Evolutionary conservation across 2,329 filamentous ascomycete species (phyloP), one percentile per base, ranked within the genome.

Genomic region (Talaromyces amestolkiae): DNA sequence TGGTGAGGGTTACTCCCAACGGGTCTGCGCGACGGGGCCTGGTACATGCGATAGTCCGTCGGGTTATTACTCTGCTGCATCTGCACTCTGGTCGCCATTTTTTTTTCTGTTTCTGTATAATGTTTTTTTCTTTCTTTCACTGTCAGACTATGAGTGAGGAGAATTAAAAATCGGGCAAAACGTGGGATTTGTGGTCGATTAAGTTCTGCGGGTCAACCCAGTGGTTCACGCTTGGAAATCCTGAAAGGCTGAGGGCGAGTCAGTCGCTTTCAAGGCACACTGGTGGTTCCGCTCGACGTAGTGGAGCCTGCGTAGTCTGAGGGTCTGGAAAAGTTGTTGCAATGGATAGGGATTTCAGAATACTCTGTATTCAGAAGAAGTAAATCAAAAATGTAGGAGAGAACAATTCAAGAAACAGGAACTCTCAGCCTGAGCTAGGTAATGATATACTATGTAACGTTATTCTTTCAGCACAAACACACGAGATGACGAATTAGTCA

Each of bases 11-110:
- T 47, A 13, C 33, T 59, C 59, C 61, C 53, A 41, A 69, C 39
- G 31, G 68, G 65, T 45, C 65, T 67, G 56, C 68, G 68, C 22
- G 62, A 33, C 31, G 64, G 64, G 24, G 51, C 53, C 67, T 77
- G 74, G 65, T 77, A 76, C 41, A 74, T 71, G 60, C 76, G 76
- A 69, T 77, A 77, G 64, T 78, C 76, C 61, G 76, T 54, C 43
- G 58, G 76, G 72, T 76, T 77, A 64, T 69, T 77, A 69, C 70
- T 70, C 68, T 56, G 49, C 10, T 70, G 63, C 68, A 69, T 66
- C 54, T 74, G 72, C 62, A 72, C 68, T 66, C 69, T 51, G 17
- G 63, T 69, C 64, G 72, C 72, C 73, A 59, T 59, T 31, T 31
- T 27, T 4, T 59, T 31, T 13, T 19, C 7, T 45, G 13, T 41